Conservation (phyloP, 164 flowering plant species). For the Vitis riparia region DNA sequence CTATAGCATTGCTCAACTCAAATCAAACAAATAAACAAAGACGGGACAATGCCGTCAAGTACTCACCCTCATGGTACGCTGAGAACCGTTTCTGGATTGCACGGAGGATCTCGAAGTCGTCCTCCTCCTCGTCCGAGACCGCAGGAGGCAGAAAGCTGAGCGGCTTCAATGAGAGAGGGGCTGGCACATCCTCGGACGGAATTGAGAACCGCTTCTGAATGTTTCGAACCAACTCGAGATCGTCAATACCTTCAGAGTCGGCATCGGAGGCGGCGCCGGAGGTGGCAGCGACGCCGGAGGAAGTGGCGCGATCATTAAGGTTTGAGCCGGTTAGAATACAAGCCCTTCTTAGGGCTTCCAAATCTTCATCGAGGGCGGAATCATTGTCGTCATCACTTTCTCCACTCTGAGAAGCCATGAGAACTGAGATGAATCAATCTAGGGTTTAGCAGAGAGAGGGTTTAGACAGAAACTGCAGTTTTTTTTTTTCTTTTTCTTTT, state of each 20-base stretch:
- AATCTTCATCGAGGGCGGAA: conserved; percentile 36
- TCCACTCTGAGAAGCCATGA: background rate
- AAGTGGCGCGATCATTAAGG: conserved; percentile 17
- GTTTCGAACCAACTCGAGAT: conserved; percentile 46
- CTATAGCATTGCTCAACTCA: no score
- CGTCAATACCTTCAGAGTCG: conserved; percentile 43
- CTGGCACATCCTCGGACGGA: conserved; percentile 5
- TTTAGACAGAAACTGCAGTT: no score
- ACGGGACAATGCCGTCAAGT: background rate
- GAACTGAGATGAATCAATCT: no score
- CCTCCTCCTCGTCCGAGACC: conserved; percentile 36
- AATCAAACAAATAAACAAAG: background rate
- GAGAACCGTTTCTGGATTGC: conserved; percentile 65
- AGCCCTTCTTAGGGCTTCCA: conserved; percentile 47
- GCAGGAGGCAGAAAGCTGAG: conserved; percentile 29
- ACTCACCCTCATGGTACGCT: conserved; percentile 43
- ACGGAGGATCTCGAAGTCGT: conserved; percentile 69
- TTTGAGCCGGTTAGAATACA: conserved; percentile 33
- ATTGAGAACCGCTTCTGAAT: conserved; percentile 40
- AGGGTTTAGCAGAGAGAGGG: no score
- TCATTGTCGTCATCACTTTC: conserved; percentile 20
- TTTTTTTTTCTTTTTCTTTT: no score
- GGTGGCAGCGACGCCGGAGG: conserved; percentile 5
- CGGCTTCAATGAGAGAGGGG: conserved; percentile 36
- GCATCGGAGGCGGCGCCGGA: conserved; percentile 10